phyloP scores from a whole-genome alignment of 2,329 filamentous ascomycete species.

The Fusarium hainanense region DNA sequence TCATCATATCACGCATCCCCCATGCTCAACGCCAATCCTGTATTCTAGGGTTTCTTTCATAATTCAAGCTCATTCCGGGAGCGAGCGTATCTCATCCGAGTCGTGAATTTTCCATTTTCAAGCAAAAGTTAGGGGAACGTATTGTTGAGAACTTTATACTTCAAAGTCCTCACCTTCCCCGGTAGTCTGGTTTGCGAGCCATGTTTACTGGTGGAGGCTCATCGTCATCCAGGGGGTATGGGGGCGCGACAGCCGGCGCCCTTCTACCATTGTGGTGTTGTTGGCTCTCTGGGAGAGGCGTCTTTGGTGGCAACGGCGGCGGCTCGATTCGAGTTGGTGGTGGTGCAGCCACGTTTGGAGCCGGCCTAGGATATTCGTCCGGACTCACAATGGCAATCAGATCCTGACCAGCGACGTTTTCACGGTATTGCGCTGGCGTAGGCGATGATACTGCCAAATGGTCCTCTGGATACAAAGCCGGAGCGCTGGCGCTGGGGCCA shows the following conservation, averaged over 20 bases:
- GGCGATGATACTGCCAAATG: constrained; percentile 67
- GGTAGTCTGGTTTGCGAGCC: constrained; percentile 83
- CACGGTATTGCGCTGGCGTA: constrained; percentile 68
- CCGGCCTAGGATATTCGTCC: constrained; percentile 66
- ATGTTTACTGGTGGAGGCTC: constrained; percentile 87
- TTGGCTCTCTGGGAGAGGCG: constrained; percentile 70
- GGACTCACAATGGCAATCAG: constrained; percentile 73
- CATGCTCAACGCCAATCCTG: constrained; percentile 24
- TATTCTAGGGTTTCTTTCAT: constrained; percentile 10
- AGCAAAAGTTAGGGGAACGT: neutral
- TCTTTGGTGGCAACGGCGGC: constrained; percentile 82
- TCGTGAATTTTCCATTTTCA: neutral
- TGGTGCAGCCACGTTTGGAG: constrained; percentile 48
- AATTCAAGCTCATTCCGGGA: neutral
- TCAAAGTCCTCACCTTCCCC: constrained; percentile 51
- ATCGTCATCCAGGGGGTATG: constrained; percentile 84
- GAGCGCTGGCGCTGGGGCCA: constrained; percentile 45
- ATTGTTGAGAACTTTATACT: neutral
- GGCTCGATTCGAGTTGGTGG: constrained; percentile 62
- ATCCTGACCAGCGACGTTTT: constrained; percentile 67
- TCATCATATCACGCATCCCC: constrained; percentile 13
- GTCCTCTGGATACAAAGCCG: constrained; percentile 55
- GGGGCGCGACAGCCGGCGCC: constrained; percentile 61
- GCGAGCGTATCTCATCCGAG: neutral
- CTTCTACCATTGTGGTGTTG: constrained; percentile 45